Conservation (phyloP, 2,329 filamentous ascomycete species). For the Paecilomyces dactylethromorphus region DNA sequence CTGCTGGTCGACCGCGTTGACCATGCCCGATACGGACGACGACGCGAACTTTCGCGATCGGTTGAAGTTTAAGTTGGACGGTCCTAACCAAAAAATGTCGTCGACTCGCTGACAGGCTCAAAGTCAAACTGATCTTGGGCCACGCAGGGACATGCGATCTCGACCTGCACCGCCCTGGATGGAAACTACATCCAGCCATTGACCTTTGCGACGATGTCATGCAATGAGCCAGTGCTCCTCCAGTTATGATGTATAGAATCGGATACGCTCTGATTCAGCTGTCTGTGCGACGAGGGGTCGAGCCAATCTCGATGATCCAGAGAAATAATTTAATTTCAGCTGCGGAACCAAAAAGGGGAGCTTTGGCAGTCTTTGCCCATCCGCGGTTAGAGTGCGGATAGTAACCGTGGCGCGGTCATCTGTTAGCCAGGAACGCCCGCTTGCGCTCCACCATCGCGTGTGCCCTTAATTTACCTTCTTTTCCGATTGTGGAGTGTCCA, state of each 20-base stretch:
- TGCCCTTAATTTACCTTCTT: background rate
- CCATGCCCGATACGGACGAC: background rate
- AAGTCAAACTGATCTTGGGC: background rate
- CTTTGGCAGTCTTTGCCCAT: background rate
- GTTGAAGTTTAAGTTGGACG: background rate
- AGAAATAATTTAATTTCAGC: background rate
- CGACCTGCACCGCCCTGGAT: background rate
- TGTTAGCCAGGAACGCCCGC: background rate
- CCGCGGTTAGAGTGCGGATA: background rate
- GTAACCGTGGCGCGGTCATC: background rate
- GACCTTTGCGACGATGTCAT: background rate
- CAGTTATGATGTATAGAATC: background rate
- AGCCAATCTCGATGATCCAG: background rate
- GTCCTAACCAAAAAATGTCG: background rate
- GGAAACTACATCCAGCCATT: background rate
- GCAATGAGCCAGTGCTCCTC: background rate
- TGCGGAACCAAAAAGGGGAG: background rate
- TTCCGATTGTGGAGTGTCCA: background rate
- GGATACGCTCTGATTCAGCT: background rate
- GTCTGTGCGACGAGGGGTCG: background rate
- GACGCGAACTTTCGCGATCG: background rate
- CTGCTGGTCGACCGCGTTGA: background rate
- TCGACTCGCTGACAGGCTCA: background rate
- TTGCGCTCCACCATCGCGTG: background rate
- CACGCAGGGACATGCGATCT: background rate